Percentiles rank a stretch among this genome's conserved stretches.
Conservation (phyloP, 768 basidiomycete genomes). For the Lactarius hatsudake region DNA sequence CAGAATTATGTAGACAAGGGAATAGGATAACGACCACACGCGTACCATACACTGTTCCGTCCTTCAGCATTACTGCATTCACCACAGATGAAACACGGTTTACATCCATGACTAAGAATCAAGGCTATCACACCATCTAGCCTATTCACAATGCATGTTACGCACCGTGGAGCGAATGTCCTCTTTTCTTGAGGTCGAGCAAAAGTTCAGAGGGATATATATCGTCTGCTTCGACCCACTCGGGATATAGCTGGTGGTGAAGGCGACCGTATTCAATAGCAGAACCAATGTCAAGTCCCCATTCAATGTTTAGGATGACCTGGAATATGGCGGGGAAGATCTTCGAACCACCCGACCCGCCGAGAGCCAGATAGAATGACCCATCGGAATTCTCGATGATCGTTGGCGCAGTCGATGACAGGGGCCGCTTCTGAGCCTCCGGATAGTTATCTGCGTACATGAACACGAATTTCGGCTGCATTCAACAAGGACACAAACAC, state of each 20-base stretch:
- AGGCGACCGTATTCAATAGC: constrained; percentile 85
- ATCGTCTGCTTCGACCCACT: constrained; percentile 55
- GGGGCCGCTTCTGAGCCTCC: constrained; percentile 79
- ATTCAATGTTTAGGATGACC: constrained; percentile 72
- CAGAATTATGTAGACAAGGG: constrained; percentile 6
- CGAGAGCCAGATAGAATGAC: constrained; percentile 67
- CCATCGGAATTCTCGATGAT: constrained; percentile 79
- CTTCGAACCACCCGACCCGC: constrained; percentile 84
- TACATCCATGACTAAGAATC: constrained; percentile 53
- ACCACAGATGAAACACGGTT: constrained; percentile 75
- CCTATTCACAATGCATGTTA: not conserved
- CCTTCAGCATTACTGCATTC: constrained; percentile 56
- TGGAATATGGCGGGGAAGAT: constrained; percentile 84
- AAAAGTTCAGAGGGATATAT: constrained; percentile 57
- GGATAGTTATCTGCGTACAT: constrained; percentile 75
- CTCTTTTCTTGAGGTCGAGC: constrained; percentile 51
- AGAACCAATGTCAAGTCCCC: constrained; percentile 73
- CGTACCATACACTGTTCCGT: constrained; percentile 64
- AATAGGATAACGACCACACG: constrained; percentile 4
- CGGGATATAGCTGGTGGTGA: constrained; percentile 84
- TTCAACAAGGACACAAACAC: constrained; percentile 37
- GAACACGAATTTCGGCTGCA: constrained; percentile 6
- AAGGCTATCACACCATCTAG: not conserved
- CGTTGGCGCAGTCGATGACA: constrained; percentile 80
- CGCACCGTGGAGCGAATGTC: constrained; percentile 72